phyloP scores from a whole-genome alignment of 495 filamentous ascomycete species.

The Pyrenopolyporus hunteri region DNA sequence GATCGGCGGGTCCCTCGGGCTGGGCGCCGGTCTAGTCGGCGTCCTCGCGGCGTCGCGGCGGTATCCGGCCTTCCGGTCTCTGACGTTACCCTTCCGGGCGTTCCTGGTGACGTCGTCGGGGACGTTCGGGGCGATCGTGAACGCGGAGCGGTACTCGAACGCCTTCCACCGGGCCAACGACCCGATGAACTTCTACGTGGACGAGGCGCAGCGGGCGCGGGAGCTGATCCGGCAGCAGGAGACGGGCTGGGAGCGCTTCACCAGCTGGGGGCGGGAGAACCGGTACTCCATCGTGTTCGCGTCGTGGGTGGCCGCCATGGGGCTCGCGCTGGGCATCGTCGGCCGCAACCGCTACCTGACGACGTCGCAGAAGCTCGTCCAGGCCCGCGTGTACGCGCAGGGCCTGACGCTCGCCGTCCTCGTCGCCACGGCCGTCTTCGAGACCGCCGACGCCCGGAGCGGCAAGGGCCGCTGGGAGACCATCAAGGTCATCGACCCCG shows the following conservation, averaged over 20 bases:
- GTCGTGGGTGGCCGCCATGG: conserved; percentile 86
- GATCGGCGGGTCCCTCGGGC: conserved; percentile 69
- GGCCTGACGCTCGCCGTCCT: conserved; percentile 89
- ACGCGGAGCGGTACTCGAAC: conserved; percentile 81
- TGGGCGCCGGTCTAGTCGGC: conserved; percentile 66
- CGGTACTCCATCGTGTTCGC: conserved; percentile 87
- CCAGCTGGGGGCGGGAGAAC: conserved; percentile 71
- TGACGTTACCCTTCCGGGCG: conserved; percentile 86
- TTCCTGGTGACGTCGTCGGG: conserved; percentile 85
- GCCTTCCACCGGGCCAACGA: conserved; percentile 73
- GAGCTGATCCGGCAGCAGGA: conserved; percentile 55
- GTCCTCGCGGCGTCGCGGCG: conserved; percentile 66
- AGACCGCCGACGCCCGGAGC: conserved; percentile 79
- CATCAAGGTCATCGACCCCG: conserved; percentile 71
- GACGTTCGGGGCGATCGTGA: conserved; percentile 85
- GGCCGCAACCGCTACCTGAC: conserved; percentile 77
- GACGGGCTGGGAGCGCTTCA: conserved; percentile 56
- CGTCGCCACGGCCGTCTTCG: conserved; percentile 84
- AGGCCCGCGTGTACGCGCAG: conserved; percentile 98
- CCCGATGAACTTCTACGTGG: conserved; percentile 67
- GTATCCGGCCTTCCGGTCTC: conserved; percentile 73
- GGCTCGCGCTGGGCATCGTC: conserved; percentile 74
- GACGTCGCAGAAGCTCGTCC: conserved; percentile 88
- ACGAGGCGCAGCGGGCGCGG: conserved; percentile 55
- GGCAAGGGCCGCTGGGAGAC: conserved; percentile 80